Evolutionary conservation across 371 early-diverging fungal genomes (phyloP).

Genomic region (Basidiobolus heterosporus): DNA sequence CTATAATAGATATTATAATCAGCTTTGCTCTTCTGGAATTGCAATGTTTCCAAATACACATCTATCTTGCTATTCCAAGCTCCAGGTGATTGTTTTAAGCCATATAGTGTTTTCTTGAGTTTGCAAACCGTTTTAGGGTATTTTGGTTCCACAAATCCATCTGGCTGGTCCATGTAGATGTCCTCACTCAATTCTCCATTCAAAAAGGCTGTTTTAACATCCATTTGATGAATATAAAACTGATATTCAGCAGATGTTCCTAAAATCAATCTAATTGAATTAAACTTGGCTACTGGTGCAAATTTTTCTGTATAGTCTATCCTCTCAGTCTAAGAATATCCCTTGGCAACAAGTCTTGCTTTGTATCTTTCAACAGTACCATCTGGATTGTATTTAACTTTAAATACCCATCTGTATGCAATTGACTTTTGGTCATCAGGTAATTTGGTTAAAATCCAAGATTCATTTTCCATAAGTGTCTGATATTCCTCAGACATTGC

Average conservation of each 20-base stretch:
- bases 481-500: no score
- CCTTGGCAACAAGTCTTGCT: conserved; percentile 12
- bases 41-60: background rate
- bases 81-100: no score
- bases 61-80: no score
- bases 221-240: conserved; percentile 1
- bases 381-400: conserved; percentile 11
- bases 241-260: background rate
- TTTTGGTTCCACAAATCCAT: no score
- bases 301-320: conserved; percentile 2
- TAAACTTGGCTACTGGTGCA: conserved; percentile 10
- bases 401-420: conserved; percentile 14
- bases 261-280: background rate
- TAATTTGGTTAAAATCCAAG: conserved; percentile 2
- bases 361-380: conserved; percentile 12
- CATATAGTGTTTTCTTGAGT: no score
- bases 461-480: conserved; percentile 1
- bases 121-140: no score
- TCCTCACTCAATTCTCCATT: conserved; percentile 6
- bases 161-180: conserved; percentile 6
- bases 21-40: no score
- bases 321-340: background rate
- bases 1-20: no score
- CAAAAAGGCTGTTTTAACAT: conserved; percentile 3
- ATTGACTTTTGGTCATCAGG: conserved; percentile 6